phyloP scores from a whole-genome alignment of 495 filamentous ascomycete species.

The Cladorrhinum samala region DNA sequence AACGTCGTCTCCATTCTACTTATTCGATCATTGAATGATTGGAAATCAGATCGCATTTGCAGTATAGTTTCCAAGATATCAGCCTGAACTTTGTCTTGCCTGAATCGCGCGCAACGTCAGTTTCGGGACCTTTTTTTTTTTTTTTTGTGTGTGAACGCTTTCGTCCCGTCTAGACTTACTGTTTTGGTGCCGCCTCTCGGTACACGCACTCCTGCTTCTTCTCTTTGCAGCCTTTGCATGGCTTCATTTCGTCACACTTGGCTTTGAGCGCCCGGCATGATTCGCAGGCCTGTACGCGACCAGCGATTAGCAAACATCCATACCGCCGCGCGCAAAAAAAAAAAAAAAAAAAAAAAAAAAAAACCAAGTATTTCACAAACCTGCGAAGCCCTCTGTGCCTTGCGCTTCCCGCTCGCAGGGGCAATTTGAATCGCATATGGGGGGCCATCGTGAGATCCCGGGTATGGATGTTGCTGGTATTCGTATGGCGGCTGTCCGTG shows the following conservation, averaged over 20 bases:
- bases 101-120: slow-evolving; percentile 25
- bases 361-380: slow-evolving; percentile 31
- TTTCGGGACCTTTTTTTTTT: background rate
- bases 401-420: slow-evolving; percentile 38
- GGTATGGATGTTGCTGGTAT: slow-evolving; percentile 28
- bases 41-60: slow-evolving; percentile 29
- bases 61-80: slow-evolving; percentile 43
- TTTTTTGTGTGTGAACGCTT: too few species aligned
- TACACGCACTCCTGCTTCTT: slow-evolving; percentile 57
- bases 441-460: slow-evolving; percentile 17
- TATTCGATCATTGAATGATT: slow-evolving; percentile 22
- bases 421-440: slow-evolving; percentile 32
- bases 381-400: slow-evolving; percentile 47
- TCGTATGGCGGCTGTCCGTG: slow-evolving; percentile 42
- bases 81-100: slow-evolving; percentile 47
- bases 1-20: slow-evolving; percentile 20
- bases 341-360: background rate
- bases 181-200: slow-evolving; percentile 60
- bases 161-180: slow-evolving; percentile 38
- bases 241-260: slow-evolving; percentile 63
- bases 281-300: slow-evolving; percentile 55
- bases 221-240: slow-evolving; percentile 51
- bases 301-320: slow-evolving; percentile 19
- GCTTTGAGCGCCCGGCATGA: slow-evolving; percentile 63
- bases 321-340: background rate